Evolutionary conservation across 345 rosid genomes (phyloP), one percentile per base, ranked within the genome.

Genomic region (Salix koriyanagi): DNA sequence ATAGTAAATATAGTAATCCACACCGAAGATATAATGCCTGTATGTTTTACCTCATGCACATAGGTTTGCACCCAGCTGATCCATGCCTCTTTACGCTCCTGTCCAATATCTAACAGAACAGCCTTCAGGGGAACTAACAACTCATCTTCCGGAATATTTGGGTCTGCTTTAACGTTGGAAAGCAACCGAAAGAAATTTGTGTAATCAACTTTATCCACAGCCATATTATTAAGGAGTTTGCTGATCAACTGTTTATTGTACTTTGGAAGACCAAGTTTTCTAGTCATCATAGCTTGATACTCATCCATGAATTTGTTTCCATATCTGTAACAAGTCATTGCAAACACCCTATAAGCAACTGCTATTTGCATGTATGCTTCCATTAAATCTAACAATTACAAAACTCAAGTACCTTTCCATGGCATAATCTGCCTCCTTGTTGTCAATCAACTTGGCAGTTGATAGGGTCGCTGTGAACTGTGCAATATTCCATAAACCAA

Each of bases 41-140:
- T 1, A 6, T 42, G 32, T n/a, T 8, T 26, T 92, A 96, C 98
- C 98, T 96, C 99, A 11, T 92, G 90, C 74, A 90, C 85, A 79
- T 96, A 96, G 77, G 87, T 77, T 83, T 83, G 86, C 79, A 93
- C 91, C 99, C 98, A 96, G 81, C 81, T 84, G 78, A 79, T 88
- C 99, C 99, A 96, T 28, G 97, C 92, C 86, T 89, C 99, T 84
- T 88, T 93, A 41, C 99, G 92, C 84, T 93, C 99, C 87, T 92
- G 86, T 73, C 97, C 99, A 18, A 96, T 96, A 87, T 96, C 99
- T 69, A 96, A 85, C 25, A 96, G 86, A 77, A 85, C 97, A 78
- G 98, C 91, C 83, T 92, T 92, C 84, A 93, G 79, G 32, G 98
- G 96, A 68, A 84, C 84, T 80, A 96, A 73, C 80, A 93, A 83